Conservation (phyloP, 2,329 filamentous ascomycete genomes). For the Scedosporium boydii region DNA sequence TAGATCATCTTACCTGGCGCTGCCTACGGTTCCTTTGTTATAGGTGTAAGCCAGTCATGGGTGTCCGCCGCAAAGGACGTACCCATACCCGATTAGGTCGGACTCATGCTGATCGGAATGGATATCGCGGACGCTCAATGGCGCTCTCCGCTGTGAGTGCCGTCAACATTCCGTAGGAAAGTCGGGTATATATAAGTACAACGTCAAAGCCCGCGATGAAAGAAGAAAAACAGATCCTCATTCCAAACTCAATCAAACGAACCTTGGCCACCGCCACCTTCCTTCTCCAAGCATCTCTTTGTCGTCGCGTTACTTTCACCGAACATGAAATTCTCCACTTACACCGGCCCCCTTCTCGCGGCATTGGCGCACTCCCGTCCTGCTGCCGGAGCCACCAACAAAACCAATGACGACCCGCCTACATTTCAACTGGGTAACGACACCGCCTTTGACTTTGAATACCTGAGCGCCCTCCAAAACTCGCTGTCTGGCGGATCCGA, state of each 20-base stretch:
- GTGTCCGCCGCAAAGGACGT: not conserved
- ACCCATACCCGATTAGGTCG: not conserved
- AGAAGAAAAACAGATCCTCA: not conserved
- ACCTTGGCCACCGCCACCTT: not conserved
- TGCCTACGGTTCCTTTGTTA: not conserved
- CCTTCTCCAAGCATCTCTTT: not conserved
- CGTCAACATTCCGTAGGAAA: not conserved
- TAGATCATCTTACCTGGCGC: not conserved
- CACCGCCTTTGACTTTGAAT: conserved; percentile 7
- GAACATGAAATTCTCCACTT: not conserved
- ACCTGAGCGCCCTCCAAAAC: conserved; percentile 6
- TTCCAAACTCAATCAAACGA: not conserved
- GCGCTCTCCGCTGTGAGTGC: not conserved
- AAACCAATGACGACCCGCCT: not conserved
- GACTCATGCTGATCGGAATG: not conserved
- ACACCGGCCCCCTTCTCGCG: not conserved
- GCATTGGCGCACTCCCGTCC: not conserved
- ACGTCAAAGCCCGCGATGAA: not conserved
- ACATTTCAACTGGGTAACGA: conserved; percentile 7
- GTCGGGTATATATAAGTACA: not conserved
- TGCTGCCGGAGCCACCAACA: not conserved
- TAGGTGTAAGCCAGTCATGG: not conserved
- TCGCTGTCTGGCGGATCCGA: conserved; percentile 4
- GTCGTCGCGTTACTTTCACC: not conserved
- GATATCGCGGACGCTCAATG: not conserved